phyloP scores from a whole-genome alignment of 164 flowering plant genomes.

The grape (Vitis vinifera) region ASM3070453v1 NC_081806.1:4270001-4270500 shows the following conservation, averaged over 20 bases:
- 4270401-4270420: conserved; percentile 55
- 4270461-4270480: no score
- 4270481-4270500: no score
- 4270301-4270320: conserved; percentile 2
- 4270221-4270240: neutral
- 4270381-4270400: conserved; percentile 13
- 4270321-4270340: conserved; percentile 7
- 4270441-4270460: neutral
- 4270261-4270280: neutral
- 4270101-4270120: neutral
- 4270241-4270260: conserved; percentile 3
- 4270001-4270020: neutral
- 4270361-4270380: neutral
- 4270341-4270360: neutral
- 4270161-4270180: no score
- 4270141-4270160: neutral
- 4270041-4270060: conserved; percentile 16
- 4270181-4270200: neutral
- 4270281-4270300: neutral
- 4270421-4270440: conserved; percentile 4
- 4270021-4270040: neutral
- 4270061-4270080: conserved; percentile 7
- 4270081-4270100: neutral
- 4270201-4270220: neutral
- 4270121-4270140: conserved; percentile 1